These are phyloP conservation scores for Exserohilum rostratum DNA, from an alignment of 2,329 filamentous ascomycete genomes.

Conservation along the genomic window DNA sequence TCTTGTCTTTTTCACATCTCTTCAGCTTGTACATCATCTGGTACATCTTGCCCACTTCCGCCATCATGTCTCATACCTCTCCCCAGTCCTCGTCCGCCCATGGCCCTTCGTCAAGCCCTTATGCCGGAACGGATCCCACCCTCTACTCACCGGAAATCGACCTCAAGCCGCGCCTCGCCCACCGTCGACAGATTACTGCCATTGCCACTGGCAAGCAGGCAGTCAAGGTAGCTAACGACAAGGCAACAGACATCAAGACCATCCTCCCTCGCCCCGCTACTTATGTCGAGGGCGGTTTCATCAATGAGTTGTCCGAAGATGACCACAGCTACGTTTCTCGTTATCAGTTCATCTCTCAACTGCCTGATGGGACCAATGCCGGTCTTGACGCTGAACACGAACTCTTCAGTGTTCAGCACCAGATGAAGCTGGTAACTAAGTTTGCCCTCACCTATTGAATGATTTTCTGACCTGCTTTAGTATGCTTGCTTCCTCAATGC, in stretches of 20 bases:
- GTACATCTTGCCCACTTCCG: constrained; percentile 9
- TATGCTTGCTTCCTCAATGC: constrained; percentile 33
- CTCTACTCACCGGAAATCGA: constrained; percentile 35
- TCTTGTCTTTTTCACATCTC: constrained; percentile 19
- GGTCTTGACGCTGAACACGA: constrained; percentile 34
- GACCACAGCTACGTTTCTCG: constrained; percentile 32
- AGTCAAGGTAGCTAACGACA: constrained; percentile 10
- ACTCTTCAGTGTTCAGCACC: constrained; percentile 28
- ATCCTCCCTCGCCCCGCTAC: constrained; percentile 21
- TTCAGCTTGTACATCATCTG: constrained; percentile 19
- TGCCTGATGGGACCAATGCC: constrained; percentile 28
- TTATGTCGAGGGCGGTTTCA: constrained; percentile 26
- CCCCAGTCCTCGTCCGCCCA: constrained; percentile 28
- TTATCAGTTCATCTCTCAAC: constrained; percentile 27
- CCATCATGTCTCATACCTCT: constrained; percentile 36
- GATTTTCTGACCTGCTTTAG: constrained; percentile 29
- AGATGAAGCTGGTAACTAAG: constrained; percentile 40
- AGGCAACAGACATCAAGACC: constrained; percentile 11
- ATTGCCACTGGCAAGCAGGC: constrained; percentile 12
- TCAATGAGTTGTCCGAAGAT: constrained; percentile 35
- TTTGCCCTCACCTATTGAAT: neutral
- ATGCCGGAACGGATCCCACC: constrained; percentile 35
- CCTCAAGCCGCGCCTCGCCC: constrained; percentile 21
- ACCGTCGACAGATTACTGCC: constrained; percentile 22
- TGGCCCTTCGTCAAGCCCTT: constrained; percentile 35